Conservation (phyloP, 2,329 filamentous ascomycete genomes). For the Fusarium sterilihyphosum region DNA sequence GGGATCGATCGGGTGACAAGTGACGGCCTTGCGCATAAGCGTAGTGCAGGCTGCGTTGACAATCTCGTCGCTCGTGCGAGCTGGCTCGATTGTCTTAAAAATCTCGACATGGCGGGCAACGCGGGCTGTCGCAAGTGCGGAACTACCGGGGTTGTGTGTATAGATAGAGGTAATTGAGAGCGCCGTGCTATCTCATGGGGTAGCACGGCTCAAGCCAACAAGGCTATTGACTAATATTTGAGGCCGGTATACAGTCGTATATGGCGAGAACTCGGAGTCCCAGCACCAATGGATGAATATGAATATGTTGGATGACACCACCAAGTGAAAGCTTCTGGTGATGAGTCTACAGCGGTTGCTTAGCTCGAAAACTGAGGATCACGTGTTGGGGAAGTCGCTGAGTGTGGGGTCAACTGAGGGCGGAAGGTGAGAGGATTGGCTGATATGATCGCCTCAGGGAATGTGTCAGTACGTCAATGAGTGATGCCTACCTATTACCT, state of each 20-base stretch:
- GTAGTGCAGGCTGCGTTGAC: slow-evolving; percentile 62
- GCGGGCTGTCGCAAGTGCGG: slow-evolving; percentile 47
- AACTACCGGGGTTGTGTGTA: slow-evolving; percentile 47
- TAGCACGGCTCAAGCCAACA: slow-evolving; percentile 34
- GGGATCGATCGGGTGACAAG: slow-evolving; percentile 46
- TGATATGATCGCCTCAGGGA: slow-evolving; percentile 7
- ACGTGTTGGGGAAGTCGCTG: slow-evolving; percentile 44
- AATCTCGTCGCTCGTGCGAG: slow-evolving; percentile 70
- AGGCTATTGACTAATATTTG: slow-evolving; percentile 5
- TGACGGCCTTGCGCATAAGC: slow-evolving; percentile 54
- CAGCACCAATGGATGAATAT: slow-evolving; percentile 35
- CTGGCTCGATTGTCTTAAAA: slow-evolving; percentile 73
- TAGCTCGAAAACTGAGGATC: slow-evolving; percentile 46
- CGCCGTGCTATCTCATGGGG: slow-evolving; percentile 48
- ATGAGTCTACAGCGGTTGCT: slow-evolving; percentile 40
- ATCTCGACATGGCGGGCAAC: slow-evolving; percentile 67
- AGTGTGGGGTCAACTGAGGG: slow-evolving; percentile 19
- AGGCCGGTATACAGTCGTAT: slow-evolving; percentile 14
- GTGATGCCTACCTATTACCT: slow-evolving; percentile 7
- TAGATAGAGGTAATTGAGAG: slow-evolving; percentile 25
- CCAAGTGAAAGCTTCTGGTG: slow-evolving; percentile 42
- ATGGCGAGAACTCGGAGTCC: slow-evolving; percentile 28
- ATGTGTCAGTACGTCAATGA: slow-evolving; percentile 21
- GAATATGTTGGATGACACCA: slow-evolving; percentile 45
- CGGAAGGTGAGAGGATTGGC: slow-evolving; percentile 16